Conservation (phyloP, 495 filamentous ascomycete species). For the Clohesyomyces aquaticus region DNA sequence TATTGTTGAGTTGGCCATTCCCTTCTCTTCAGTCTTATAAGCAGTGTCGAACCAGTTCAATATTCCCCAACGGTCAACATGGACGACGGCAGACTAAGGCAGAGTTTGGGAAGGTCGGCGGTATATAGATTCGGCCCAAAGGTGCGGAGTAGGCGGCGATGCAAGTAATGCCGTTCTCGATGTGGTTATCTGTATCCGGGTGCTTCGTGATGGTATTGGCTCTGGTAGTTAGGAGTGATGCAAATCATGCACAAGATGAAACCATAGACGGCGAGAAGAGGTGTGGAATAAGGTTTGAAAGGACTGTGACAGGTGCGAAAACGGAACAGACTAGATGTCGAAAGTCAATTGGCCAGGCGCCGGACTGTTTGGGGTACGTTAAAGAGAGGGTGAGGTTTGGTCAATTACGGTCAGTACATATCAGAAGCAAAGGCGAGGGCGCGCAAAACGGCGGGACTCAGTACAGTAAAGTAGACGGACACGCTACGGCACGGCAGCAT, state of each 20-base stretch:
- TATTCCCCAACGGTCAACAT: slow-evolving; percentile 10
- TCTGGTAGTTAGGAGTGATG: slow-evolving; percentile 10
- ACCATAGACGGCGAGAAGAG: slow-evolving; percentile 4
- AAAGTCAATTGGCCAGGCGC: neutral
- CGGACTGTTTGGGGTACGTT: neutral
- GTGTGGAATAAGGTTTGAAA: slow-evolving; percentile 7
- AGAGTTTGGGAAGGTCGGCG: neutral
- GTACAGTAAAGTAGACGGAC: slow-evolving; percentile 28
- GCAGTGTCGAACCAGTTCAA: slow-evolving; percentile 9
- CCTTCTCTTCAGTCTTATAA: neutral
- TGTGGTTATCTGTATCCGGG: neutral
- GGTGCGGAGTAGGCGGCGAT: neutral
- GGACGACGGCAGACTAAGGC: neutral
- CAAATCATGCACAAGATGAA: slow-evolving; percentile 24
- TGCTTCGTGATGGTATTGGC: slow-evolving; percentile 2
- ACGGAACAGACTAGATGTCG: slow-evolving; percentile 7
- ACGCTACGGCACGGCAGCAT: slow-evolving; percentile 20
- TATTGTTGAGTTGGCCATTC: slow-evolving; percentile 36
- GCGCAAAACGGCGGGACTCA: slow-evolving; percentile 24
- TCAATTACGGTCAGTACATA: slow-evolving; percentile 28
- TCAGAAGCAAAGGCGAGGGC: slow-evolving; percentile 17
- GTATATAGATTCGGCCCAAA: neutral
- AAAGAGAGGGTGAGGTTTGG: slow-evolving; percentile 7
- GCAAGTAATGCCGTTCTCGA: slow-evolving; percentile 8
- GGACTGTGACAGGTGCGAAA: slow-evolving; percentile 9